Conservation (phyloP, 768 basidiomycete genomes). For the Butyriboletus loyo region DNA sequence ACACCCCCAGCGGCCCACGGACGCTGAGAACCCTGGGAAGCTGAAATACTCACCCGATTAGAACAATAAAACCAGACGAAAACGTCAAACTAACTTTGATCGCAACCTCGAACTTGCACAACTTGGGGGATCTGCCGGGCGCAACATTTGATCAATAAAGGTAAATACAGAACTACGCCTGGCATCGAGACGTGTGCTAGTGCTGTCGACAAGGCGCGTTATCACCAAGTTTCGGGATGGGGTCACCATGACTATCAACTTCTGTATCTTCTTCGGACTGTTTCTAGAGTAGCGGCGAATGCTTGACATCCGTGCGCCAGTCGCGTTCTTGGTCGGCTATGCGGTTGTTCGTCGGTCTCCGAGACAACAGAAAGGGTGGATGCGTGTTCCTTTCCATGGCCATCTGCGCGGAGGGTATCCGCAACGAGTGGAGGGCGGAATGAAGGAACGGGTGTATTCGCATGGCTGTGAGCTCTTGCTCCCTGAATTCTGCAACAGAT, state of each 20-base stretch:
- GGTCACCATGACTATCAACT: constrained; percentile 32
- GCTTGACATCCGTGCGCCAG: constrained; percentile 4
- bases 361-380: constrained; percentile 29
- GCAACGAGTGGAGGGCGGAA: constrained; percentile 39
- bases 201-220: constrained; percentile 21
- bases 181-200: constrained; percentile 17
- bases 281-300: constrained; percentile 14
- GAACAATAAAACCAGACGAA: neutral
- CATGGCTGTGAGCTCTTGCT: constrained; percentile 65
- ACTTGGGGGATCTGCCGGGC: constrained; percentile 4
- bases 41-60: constrained; percentile 37
- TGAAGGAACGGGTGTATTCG: constrained; percentile 58
- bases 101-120: constrained; percentile 48
- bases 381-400: constrained; percentile 23
- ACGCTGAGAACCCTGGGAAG: constrained; percentile 88
- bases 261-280: constrained; percentile 35
- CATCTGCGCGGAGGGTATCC: constrained; percentile 31
- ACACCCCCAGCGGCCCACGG: constrained; percentile 48
- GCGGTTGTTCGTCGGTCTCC: constrained; percentile 18
- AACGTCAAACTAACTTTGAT: constrained; percentile 59
- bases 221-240: constrained; percentile 34
- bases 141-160: neutral
- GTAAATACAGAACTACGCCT: constrained; percentile 13
- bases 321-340: constrained; percentile 17
- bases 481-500: constrained; percentile 77